Base-by-base conservation (phyloP, 2,329 filamentous ascomycete species). In the Penicillium sp. region DNA sequence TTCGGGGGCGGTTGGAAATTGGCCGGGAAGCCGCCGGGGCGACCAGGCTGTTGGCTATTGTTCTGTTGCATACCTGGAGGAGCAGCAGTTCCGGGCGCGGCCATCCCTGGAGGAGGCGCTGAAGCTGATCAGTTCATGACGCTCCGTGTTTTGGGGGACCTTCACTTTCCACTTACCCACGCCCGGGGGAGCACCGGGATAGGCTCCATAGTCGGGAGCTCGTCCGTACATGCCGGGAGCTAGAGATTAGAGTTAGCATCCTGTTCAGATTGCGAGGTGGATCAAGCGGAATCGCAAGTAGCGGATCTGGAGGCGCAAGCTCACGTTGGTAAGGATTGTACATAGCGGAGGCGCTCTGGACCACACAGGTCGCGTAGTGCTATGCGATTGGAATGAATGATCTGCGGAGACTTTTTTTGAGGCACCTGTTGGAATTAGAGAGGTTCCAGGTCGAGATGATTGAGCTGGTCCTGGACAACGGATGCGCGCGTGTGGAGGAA, bases 1-100 rank as follows among this genome's bases (percentile, higher is more conserved):
- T 95, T 97, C 54, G 91, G 83, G 10, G 94, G 93, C 52, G 92
- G 87, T 81, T 96, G 91, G 79, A 97, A 97, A 77, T 88, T 92
- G 61, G 88, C 82, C 64, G 92, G 92, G 66, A 96, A 88, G 72
- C 87, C 88, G 77, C 86, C 91, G 75, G 91, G 91, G 82, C 91
- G 88, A 81, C 89, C 91, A 80, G 90, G 85, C 81, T 91, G 90
- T 70, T 88, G 84, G 75, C 84, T 83, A 77, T 86, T 91, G 73
- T 87, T 83, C 82, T 90, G 89, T 75, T 90, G 89, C 78, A 94
- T 86, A 77, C 91, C 91, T 61, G 90, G 90, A 67, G 90, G 88
- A 73, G 89, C 87, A 75, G 85, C 87, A 76, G 93, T 91, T 75
- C 92, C 93, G 71, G 93, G 93, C 75, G 82, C 80, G 72, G 89